Percentiles rank a stretch among this genome's conserved stretches.
Evolutionary conservation across 768 basidiomycete species (phyloP).

Genomic region (Suillus paluster): DNA sequence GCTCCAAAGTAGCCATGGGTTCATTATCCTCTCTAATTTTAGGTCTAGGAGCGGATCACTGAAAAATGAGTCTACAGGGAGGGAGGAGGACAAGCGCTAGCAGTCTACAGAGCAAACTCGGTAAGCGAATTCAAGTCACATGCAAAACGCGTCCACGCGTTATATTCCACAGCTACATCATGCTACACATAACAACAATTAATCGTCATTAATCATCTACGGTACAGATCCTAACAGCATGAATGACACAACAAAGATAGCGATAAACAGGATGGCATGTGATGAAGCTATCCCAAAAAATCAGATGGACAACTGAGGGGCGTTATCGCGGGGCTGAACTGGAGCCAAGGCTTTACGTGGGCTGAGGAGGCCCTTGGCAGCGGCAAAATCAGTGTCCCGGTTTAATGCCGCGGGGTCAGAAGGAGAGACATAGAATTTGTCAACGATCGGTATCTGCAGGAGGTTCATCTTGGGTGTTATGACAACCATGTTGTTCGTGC

Average conservation of each 20-base stretch:
- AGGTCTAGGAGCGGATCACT: not conserved
- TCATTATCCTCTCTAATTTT: conserved; percentile 33
- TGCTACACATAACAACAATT: not conserved
- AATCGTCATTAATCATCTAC: not conserved
- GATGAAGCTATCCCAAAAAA: conserved; percentile 2
- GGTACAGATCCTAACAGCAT: not conserved
- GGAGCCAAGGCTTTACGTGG: conserved; percentile 48
- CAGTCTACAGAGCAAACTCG: not conserved
- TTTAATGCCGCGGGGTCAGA: conserved; percentile 73
- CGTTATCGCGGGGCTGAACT: conserved; percentile 23
- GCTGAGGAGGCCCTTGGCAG: conserved; percentile 83
- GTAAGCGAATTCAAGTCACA: not conserved
- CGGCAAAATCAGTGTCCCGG: conserved; percentile 83
- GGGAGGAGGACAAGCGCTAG: not conserved
- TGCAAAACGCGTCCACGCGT: not conserved
- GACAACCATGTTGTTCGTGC: conserved; percentile 93
- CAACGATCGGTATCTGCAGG: conserved; percentile 90
- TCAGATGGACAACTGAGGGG: conserved; percentile 26
- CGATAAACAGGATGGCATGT: not conserved
- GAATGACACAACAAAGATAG: conserved; percentile 3
- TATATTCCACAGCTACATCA: not conserved
- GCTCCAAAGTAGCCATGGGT: conserved; percentile 70
- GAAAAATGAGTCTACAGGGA: not conserved
- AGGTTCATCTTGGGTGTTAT: conserved; percentile 97
- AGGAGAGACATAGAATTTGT: conserved; percentile 90